Evolutionary conservation across 345 rosid genomes (phyloP).

Genomic region (Laguncularia racemosa): DNA sequence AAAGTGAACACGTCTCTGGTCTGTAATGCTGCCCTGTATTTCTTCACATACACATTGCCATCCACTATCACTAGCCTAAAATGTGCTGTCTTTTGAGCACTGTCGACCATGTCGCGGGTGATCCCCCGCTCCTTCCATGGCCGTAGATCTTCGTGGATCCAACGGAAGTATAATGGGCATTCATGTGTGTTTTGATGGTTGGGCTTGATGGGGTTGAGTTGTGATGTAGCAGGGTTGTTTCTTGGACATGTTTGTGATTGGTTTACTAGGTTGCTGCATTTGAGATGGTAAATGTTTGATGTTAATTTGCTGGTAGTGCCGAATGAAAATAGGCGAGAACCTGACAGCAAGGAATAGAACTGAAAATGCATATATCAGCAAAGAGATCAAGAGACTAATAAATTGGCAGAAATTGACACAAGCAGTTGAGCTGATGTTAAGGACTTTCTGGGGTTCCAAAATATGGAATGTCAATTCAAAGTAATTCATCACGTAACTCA

Average conservation of each 20-base stretch:
- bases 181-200: slow-evolving; percentile 4
- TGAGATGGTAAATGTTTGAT: slow-evolving; percentile 8
- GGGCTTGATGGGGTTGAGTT: slow-evolving; percentile 5
- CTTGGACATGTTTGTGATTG: slow-evolving; percentile 16
- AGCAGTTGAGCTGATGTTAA: no score
- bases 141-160: slow-evolving; percentile 77
- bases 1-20: slow-evolving; percentile 46
- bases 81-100: slow-evolving; percentile 43
- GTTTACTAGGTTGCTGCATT: slow-evolving; percentile 14
- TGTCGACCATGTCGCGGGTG: slow-evolving; percentile 46
- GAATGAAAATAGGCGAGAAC: neutral
- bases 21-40: slow-evolving; percentile 36
- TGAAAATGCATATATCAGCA: neutral
- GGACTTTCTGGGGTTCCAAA: no score
- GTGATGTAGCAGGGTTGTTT: slow-evolving; percentile 8
- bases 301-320: neutral
- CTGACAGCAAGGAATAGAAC: slow-evolving; percentile 1
- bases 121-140: slow-evolving; percentile 60
- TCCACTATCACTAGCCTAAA: slow-evolving; percentile 46
- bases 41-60: slow-evolving; percentile 54
- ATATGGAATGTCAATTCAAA: no score
- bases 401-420: no score
- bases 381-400: no score
- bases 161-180: slow-evolving; percentile 61
- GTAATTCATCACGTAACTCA: no score